These are phyloP conservation scores for Xylaria sp. DNA, from an alignment of 2,329 filamentous ascomycete genomes.

Conservation along the genomic window DNA sequence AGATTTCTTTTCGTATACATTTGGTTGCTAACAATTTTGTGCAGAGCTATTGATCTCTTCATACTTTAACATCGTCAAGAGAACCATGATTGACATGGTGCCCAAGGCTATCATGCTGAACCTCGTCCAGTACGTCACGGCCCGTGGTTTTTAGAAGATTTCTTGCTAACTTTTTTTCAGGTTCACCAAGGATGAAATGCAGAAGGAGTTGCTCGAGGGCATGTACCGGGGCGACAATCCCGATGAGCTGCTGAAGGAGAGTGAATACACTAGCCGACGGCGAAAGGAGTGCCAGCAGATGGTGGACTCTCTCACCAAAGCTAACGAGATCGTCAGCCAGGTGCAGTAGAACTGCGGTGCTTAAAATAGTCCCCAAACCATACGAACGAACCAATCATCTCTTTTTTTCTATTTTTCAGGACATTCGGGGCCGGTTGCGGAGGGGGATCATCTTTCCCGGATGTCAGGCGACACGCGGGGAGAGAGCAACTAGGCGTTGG, in stretches of 20 bases:
- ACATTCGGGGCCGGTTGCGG: not conserved
- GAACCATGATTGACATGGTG: slow-evolving; percentile 99
- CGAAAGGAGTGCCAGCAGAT: slow-evolving; percentile 99
- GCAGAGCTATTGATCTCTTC: slow-evolving; percentile 89
- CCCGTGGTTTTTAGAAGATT: not conserved
- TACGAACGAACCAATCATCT: not conserved
- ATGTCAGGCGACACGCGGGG: not conserved
- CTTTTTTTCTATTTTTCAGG: slow-evolving; percentile 1
- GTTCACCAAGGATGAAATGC: slow-evolving; percentile 97
- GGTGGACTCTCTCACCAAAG: slow-evolving; percentile 87
- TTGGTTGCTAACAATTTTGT: slow-evolving; percentile 14
- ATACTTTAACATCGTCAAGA: slow-evolving; percentile 96
- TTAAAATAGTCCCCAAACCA: slow-evolving; percentile 2
- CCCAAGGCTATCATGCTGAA: slow-evolving; percentile 98
- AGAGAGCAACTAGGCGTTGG: slow-evolving; percentile 6
- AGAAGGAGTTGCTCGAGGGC: slow-evolving; percentile 90
- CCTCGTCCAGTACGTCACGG: slow-evolving; percentile 74
- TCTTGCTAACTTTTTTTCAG: slow-evolving; percentile 40
- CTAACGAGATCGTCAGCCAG: slow-evolving; percentile 91
- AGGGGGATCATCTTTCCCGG: not conserved
- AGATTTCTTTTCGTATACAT: not conserved
- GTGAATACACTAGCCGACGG: slow-evolving; percentile 89
- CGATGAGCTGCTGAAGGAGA: slow-evolving; percentile 94
- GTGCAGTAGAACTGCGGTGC: slow-evolving; percentile 46
- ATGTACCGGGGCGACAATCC: slow-evolving; percentile 91